Conservation (phyloP, 768 basidiomycete species). For the Fomitopsis pulvina region DNA sequence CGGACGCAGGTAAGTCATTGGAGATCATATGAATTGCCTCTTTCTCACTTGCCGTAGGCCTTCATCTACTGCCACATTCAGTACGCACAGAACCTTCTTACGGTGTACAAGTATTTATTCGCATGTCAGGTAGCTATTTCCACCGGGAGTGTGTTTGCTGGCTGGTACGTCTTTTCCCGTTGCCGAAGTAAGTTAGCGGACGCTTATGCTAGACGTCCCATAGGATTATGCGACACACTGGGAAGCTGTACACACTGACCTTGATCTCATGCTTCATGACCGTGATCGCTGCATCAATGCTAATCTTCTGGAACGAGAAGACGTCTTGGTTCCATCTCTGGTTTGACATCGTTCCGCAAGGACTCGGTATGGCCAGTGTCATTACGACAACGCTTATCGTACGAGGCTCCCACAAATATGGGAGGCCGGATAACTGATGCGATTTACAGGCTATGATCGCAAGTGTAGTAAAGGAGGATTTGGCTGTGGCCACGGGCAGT, state of each 20-base stretch:
- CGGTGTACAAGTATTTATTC: too few relatives aligned
- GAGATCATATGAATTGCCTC: too few relatives aligned
- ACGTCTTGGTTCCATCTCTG: conserved; percentile 60
- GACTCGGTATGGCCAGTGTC: conserved; percentile 77
- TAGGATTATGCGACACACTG: conserved; percentile 83
- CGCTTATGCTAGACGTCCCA: conserved; percentile 8
- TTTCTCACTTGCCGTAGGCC: too few relatives aligned
- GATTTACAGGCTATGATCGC: conserved; percentile 75
- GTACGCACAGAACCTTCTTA: conserved; percentile 41
- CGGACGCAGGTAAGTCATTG: conserved; percentile 54
- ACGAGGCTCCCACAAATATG: too few relatives aligned
- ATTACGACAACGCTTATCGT: conserved; percentile 87
- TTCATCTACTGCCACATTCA: conserved; percentile 88
- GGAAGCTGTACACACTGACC: conserved; percentile 76
- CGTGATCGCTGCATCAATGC: conserved; percentile 51
- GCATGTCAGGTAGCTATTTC: conserved; percentile 64
- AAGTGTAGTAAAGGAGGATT: conserved; percentile 69
- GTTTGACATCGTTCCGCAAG: conserved; percentile 75
- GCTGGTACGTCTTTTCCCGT: conserved; percentile 45
- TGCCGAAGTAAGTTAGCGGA: neutral
- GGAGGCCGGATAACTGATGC: too few relatives aligned
- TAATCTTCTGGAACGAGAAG: conserved; percentile 61
- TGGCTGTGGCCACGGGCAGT: conserved; percentile 90
- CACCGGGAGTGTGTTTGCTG: conserved; percentile 79
- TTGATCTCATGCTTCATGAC: conserved; percentile 55